A percentile compares a stretch with the other conserved stretches of the same genome.
Evolutionary conservation across 23 red algal genomes (phyloP).

Genomic region (Gracilaria domingensis): DNA sequence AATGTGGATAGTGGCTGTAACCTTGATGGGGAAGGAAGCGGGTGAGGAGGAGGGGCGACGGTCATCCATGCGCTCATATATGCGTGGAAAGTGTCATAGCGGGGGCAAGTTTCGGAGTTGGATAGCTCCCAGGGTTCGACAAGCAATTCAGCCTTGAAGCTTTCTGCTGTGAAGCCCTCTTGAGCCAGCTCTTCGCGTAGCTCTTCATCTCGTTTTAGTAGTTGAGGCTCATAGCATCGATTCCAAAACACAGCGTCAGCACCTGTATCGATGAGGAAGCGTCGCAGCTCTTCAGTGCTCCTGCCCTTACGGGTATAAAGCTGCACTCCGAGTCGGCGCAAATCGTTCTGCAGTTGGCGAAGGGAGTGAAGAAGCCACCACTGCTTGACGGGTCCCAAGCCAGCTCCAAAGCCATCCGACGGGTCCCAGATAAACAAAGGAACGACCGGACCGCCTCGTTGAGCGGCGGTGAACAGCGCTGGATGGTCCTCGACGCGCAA

Average conservation of each 20-base stretch:
- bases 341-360: constrained; percentile 54
- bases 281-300: constrained; percentile 68
- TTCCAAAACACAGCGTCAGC: constrained; percentile 98
- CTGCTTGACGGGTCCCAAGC: constrained; percentile 61
- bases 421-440: constrained; percentile 88
- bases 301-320: constrained; percentile 75
- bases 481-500: constrained; percentile 94
- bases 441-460: constrained; percentile 80
- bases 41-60: constrained; percentile 88
- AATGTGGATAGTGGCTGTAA: constrained; percentile 34
- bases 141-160: constrained; percentile 96
- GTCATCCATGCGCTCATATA: constrained; percentile 99
- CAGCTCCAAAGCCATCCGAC: constrained; percentile 50
- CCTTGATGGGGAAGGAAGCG: constrained; percentile 63
- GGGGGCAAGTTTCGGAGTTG: constrained; percentile 41
- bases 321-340: constrained; percentile 77
- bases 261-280: constrained; percentile 60
- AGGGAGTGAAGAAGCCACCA: constrained; percentile 94
- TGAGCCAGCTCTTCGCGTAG: constrained; percentile 62
- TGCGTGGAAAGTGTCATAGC: constrained; percentile 74
- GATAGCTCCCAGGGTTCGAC: constrained; percentile 98
- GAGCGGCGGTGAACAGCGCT: constrained; percentile 89
- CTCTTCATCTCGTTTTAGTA: constrained; percentile 81
- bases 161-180: constrained; percentile 75
- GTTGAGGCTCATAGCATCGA: constrained; percentile 91